phyloP scores from a whole-genome alignment of 2,329 filamentous ascomycete genomes.

The Chaetomiaceae sp. region DNA sequence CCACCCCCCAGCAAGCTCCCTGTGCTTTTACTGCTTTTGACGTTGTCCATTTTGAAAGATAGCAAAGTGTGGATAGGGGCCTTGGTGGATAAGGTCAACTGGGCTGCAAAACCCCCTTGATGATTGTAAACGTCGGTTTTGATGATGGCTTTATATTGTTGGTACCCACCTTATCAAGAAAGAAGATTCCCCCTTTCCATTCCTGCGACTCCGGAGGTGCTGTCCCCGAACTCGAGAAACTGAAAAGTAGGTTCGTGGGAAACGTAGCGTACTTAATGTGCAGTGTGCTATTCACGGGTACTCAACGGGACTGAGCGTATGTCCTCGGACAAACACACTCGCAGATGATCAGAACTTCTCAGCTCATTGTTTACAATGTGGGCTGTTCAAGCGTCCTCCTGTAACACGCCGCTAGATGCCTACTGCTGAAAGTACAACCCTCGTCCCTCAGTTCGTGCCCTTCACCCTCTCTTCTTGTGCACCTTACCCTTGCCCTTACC shows the following conservation, averaged over 20 bases:
- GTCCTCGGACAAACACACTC: too few relatives aligned
- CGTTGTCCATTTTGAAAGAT: slow-evolving; percentile 2
- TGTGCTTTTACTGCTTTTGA: slow-evolving; percentile 4
- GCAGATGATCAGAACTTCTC: too few relatives aligned
- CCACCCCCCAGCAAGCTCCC: slow-evolving; percentile 7
- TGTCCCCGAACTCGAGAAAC: too few relatives aligned
- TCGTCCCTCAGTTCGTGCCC: not conserved
- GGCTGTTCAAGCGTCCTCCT: too few relatives aligned
- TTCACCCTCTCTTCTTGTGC: slow-evolving; percentile 7
- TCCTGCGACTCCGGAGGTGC: too few relatives aligned
- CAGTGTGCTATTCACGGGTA: too few relatives aligned
- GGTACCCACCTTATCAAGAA: not conserved
- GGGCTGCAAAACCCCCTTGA: not conserved
- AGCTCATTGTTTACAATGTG: too few relatives aligned
- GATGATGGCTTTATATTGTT: not conserved
- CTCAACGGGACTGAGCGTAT: too few relatives aligned
- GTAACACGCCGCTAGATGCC: too few relatives aligned
- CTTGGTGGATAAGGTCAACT: not conserved
- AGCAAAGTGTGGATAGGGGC: slow-evolving; percentile 10
- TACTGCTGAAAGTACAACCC: not conserved
- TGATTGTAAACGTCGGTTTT: not conserved
- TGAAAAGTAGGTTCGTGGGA: too few relatives aligned
- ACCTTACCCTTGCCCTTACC: slow-evolving; percentile 31
- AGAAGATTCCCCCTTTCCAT: not conserved
- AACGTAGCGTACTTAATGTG: too few relatives aligned